Percentiles rank a stretch among this genome's conserved stretches.
These are phyloP conservation scores for Wickerhamiella kazuoi DNA, from an alignment of 805 yeast species.

Conservation along the genomic window DNA sequence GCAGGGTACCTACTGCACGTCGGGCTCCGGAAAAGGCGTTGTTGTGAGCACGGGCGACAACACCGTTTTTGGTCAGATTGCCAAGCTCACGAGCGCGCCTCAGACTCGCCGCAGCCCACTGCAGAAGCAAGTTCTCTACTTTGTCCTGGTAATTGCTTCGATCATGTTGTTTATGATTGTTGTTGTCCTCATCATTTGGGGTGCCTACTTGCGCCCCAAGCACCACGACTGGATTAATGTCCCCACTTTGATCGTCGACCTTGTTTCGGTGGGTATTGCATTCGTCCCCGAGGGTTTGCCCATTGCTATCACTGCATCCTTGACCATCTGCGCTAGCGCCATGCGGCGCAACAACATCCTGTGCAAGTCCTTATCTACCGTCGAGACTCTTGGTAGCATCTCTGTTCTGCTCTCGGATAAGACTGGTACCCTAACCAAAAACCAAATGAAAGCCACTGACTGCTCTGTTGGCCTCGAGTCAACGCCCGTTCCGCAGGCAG, in stretches of 20 bases:
- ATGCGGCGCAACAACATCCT: slow-evolving; percentile 30
- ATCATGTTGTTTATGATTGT: slow-evolving; percentile 74
- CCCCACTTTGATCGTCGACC: slow-evolving; percentile 36
- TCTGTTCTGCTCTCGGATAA: slow-evolving; percentile 34
- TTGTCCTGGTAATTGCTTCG: slow-evolving; percentile 16
- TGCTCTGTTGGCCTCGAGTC: neutral
- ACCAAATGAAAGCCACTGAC: slow-evolving; percentile 21
- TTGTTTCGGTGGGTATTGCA: slow-evolving; percentile 86
- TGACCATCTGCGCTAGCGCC: slow-evolving; percentile 47
- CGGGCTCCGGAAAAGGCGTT: slow-evolving; percentile 86
- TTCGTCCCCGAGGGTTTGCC: slow-evolving; percentile 97
- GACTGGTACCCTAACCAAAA: slow-evolving; percentile 31
- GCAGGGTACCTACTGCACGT: slow-evolving; percentile 90
- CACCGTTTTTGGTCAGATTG: slow-evolving; percentile 85
- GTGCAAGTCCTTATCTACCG: slow-evolving; percentile 30
- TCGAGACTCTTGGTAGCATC: slow-evolving; percentile 39
- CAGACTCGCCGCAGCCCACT: slow-evolving; percentile 68
- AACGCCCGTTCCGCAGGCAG: neutral
- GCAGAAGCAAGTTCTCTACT: slow-evolving; percentile 8
- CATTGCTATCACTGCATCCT: slow-evolving; percentile 83
- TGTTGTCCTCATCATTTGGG: slow-evolving; percentile 69
- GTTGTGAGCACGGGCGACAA: slow-evolving; percentile 75
- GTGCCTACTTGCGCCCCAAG: slow-evolving; percentile 43
- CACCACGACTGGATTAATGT: slow-evolving; percentile 96
- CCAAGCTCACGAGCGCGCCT: slow-evolving; percentile 88